phyloP scores from a whole-genome alignment of 768 basidiomycete species.

The Neoboletus magnificus region DNA sequence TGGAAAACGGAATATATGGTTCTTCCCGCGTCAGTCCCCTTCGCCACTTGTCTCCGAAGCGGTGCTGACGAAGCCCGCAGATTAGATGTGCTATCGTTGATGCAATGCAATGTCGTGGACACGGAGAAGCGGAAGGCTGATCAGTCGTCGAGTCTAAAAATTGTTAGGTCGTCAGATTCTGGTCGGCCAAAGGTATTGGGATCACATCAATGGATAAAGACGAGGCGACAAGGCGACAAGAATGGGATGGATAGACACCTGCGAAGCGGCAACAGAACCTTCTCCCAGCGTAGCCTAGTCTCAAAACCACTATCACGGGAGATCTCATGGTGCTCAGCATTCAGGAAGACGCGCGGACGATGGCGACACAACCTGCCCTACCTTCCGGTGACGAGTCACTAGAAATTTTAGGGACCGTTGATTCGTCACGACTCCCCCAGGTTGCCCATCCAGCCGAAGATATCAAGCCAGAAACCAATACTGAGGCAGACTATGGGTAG shows the following conservation, averaged over 20 bases:
- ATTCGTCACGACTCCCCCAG: conserved; percentile 33
- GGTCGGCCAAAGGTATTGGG: conserved; percentile 65
- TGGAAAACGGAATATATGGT: conserved; percentile 87
- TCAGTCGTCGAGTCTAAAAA: conserved; percentile 57
- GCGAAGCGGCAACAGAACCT: conserved; percentile 88
- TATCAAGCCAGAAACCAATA: conserved; percentile 49
- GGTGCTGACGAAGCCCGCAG: conserved; percentile 35
- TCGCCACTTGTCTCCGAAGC: neutral
- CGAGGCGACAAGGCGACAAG: conserved; percentile 65
- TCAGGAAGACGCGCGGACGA: conserved; percentile 61
- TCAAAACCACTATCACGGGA: conserved; percentile 92
- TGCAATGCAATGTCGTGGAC: conserved; percentile 68
- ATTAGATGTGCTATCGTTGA: conserved; percentile 81
- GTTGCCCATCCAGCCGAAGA: conserved; percentile 28
- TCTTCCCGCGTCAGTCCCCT: conserved; percentile 65
- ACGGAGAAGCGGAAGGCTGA: conserved; percentile 56
- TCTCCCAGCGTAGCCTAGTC: conserved; percentile 92
- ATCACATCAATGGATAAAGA: conserved; percentile 90
- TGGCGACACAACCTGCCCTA: conserved; percentile 32
- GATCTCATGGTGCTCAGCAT: conserved; percentile 86
- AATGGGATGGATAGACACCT: conserved; percentile 78
- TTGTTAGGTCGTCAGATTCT: conserved; percentile 65
- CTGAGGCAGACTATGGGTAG: conserved; percentile 63
- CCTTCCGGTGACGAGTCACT: conserved; percentile 70
- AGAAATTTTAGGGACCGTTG: conserved; percentile 61